Conservation (phyloP, 2,329 filamentous ascomycete species). For the Penicillium frequentans region DNA sequence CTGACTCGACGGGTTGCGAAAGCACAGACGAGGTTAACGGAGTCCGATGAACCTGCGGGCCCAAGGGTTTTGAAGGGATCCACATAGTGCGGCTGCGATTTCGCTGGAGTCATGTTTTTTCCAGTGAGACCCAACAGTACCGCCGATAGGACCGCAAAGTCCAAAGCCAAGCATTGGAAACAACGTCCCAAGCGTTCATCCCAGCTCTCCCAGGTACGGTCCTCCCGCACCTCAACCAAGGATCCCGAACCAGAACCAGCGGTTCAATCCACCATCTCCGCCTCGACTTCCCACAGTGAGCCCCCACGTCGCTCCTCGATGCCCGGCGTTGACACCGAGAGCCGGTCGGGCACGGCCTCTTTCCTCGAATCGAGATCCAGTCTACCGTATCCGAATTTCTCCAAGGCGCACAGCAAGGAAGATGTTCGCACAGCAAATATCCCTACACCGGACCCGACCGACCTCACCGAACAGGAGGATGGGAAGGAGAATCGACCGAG, state of each 20-base stretch:
- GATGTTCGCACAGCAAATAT: constrained; percentile 58
- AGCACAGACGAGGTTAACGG: constrained; percentile 12
- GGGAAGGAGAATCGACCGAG: constrained; percentile 32
- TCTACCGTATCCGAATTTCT: constrained; percentile 77
- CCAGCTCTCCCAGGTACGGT: constrained; percentile 26
- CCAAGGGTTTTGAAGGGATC: constrained; percentile 19
- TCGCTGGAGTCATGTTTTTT: constrained; percentile 36
- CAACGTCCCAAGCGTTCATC: constrained; percentile 28
- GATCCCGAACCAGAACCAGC: constrained; percentile 32
- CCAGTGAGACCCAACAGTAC: constrained; percentile 37
- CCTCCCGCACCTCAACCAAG: constrained; percentile 36
- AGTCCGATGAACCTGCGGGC: constrained; percentile 20
- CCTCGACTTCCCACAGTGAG: constrained; percentile 20
- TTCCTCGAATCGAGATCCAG: constrained; percentile 49
- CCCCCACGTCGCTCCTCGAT: constrained; percentile 50
- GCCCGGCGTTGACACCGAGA: constrained; percentile 48
- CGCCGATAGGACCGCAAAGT: constrained; percentile 32
- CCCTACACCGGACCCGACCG: constrained; percentile 71
- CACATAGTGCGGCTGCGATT: constrained; percentile 27
- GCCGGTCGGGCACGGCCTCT: constrained; percentile 34
- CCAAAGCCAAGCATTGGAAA: constrained; percentile 28
- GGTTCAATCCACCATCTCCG: constrained; percentile 31
- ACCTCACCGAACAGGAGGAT: constrained; percentile 56
- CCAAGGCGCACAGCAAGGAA: constrained; percentile 91
- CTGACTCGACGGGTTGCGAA: not conserved